Evolutionary conservation across 495 filamentous ascomycete species (phyloP).

Genomic region (Xylaria curta): DNA sequence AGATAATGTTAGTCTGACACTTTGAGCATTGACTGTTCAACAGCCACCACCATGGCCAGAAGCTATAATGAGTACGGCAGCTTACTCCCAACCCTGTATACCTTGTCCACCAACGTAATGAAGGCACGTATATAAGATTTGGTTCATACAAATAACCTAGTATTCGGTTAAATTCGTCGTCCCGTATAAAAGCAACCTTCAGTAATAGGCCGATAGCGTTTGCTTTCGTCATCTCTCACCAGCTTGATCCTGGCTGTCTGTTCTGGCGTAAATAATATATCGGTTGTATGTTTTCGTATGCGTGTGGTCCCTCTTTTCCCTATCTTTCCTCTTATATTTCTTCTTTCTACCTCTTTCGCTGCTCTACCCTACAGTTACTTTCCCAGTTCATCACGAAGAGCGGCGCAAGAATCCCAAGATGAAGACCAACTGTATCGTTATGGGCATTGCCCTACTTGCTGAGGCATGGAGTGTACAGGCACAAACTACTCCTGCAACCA

Average conservation of each 20-base stretch:
- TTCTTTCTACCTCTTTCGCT: not conserved
- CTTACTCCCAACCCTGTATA: not conserved
- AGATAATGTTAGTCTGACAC: not conserved
- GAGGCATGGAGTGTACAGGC: not conserved
- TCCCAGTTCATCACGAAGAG: not conserved
- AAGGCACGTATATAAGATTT: not conserved
- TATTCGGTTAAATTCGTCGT: not conserved
- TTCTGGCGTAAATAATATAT: not conserved
- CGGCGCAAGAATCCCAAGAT: not conserved
- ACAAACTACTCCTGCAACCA: not conserved
- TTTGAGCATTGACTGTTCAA: constrained; percentile 7
- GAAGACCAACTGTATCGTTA: not conserved
- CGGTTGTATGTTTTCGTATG: not conserved
- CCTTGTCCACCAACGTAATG: not conserved
- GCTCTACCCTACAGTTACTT: too few relatives aligned
- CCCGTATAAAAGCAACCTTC: not conserved
- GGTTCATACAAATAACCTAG: not conserved
- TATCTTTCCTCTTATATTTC: not conserved
- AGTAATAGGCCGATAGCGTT: not conserved
- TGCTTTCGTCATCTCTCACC: not conserved
- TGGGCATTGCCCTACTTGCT: not conserved
- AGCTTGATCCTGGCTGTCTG: not conserved
- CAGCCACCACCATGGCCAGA: not conserved
- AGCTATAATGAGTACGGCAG: not conserved
- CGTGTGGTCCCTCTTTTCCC: not conserved